These are phyloP conservation scores for Picochlorum sp. DNA, from an alignment of 139 green algal species.

Conservation along the genomic window DNA sequence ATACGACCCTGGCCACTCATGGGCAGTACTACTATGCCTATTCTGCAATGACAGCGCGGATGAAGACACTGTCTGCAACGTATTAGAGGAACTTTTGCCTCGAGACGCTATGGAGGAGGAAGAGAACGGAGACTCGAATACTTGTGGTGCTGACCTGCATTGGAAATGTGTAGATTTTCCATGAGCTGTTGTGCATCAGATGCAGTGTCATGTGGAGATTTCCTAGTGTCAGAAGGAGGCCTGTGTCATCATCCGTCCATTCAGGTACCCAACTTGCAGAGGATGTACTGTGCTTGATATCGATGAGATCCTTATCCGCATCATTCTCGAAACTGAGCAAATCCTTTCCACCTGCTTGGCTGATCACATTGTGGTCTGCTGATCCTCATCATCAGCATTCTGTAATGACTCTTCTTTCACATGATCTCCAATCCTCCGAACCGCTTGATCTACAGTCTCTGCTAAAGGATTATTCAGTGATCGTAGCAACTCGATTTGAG, in stretches of 20 bases:
- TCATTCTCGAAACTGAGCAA: not conserved
- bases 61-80: too few species aligned
- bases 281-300: not conserved
- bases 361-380: too few species aligned
- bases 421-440: conserved; percentile 26
- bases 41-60: too few species aligned
- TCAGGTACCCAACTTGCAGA: not conserved
- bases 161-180: too few species aligned
- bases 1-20: not conserved
- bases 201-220: too few species aligned
- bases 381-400: not conserved
- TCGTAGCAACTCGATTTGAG: conserved; percentile 21
- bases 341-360: not conserved
- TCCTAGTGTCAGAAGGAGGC: not conserved
- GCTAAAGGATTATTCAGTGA: conserved; percentile 43
- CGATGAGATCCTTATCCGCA: not conserved
- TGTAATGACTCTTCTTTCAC: not conserved
- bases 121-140: too few species aligned
- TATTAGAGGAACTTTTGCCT: too few species aligned
- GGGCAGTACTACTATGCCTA: not conserved
- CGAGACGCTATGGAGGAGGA: too few species aligned
- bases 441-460: conserved; percentile 37
- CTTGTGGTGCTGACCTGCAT: too few species aligned
- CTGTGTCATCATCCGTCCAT: not conserved
- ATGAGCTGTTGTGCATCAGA: too few species aligned